Evolutionary conservation across 2,329 filamentous ascomycete species (phyloP), one percentile per base, ranked within the genome.

Genomic region (Diaporthe vaccinii): DNA sequence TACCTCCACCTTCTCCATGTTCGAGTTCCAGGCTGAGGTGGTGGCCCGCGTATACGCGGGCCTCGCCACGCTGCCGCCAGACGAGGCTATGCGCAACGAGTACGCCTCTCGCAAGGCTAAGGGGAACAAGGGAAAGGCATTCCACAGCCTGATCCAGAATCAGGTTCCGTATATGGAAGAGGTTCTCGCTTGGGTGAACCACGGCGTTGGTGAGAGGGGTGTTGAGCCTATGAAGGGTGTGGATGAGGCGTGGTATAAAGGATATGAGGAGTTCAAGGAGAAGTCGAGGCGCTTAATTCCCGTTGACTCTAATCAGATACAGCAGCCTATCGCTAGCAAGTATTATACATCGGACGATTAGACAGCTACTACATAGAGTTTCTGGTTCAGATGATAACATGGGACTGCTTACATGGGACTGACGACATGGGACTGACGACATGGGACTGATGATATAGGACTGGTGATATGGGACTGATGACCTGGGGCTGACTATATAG

Each of bases 1-100:
- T 79, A 90, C 90, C 0, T 91, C 91, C 0, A 94, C 92, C 0
- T 94, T 94, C 79, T 91, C 91, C 0, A 84, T 94, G 0, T 94
- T 93, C 76, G 92, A 94, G 76, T 93, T 93, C 78, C 93, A 94
- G 80, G 91, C 91, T 0, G 89, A 92, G 77, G 88, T 87, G 0
- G 84, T 93, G 0, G 89, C 92, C 0, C 87, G 89, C 3, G 88
- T 92, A 0, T 85, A 92, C 5, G 84, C 89, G 0, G 90, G 90
- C 0, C 84, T 85, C 44, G 86, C 86, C 0, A 76, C 78, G 1
- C 80, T 93, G 28, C 91, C 91, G 0, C 76, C 80, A 0, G 69
- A 81, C 44, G 82, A 84, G 1, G 82, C 78, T 0, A 90, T 85
- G 84, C 81, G 79, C 46, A 76, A 70, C 15, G 83, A 83, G 76